A percentile compares a stretch with the other conserved stretches of the same genome.
phyloP scores from a whole-genome alignment of 176 grass and related monocot genomes.

The Bothriochloa decipiens region DNA sequence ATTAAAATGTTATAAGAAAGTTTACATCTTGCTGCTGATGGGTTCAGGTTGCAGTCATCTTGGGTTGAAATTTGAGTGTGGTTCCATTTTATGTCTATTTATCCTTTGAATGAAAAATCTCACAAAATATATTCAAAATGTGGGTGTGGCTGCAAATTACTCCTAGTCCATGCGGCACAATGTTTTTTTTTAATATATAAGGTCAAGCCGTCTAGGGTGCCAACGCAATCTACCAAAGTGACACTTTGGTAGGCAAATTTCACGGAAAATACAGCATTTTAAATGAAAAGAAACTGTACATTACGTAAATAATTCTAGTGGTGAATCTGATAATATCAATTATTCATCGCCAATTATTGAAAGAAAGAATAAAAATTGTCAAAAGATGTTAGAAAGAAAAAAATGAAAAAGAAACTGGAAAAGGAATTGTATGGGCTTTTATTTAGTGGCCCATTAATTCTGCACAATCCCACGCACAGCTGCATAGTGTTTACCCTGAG shows the following conservation, averaged over 20 bases:
- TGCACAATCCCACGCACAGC: too few species aligned
- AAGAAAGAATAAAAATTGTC: too few species aligned
- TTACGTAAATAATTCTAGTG: background rate
- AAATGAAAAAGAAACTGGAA: too few species aligned
- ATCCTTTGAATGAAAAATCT: background rate
- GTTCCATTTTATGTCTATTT: background rate
- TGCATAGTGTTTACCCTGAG: too few species aligned
- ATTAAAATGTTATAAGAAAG: background rate
- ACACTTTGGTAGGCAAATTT: background rate
- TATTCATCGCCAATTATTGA: background rate
- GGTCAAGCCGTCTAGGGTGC: background rate
- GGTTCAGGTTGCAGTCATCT: background rate
- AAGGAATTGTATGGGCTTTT: too few species aligned
- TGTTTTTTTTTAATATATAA: background rate
- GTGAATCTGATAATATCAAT: background rate
- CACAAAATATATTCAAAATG: background rate
- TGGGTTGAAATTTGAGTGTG: background rate
- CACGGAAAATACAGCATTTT: background rate
- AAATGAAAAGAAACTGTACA: background rate
- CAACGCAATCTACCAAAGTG: background rate
- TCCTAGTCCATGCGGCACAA: background rate
- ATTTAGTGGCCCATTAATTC: too few species aligned
- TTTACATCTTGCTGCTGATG: background rate
- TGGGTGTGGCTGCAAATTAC: background rate
- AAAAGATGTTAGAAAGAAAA: too few species aligned